These are phyloP conservation scores for Ustilago crameri DNA, from an alignment of 1,284 basidiomycete species.

Conservation along the genomic window DNA sequence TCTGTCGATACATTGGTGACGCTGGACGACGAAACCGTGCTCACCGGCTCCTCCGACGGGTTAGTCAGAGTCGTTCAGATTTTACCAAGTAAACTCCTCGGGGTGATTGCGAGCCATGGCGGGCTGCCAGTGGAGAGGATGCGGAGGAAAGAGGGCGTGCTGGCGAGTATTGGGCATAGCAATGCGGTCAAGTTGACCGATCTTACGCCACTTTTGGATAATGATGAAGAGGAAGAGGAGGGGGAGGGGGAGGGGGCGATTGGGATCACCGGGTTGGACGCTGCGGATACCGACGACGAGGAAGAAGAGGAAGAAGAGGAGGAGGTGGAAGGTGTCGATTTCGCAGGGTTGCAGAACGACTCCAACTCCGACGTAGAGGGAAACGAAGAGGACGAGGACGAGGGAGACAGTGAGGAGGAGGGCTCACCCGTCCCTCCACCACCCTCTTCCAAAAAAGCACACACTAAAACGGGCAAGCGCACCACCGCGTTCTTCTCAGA, in stretches of 20 bases:
- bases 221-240: slow-evolving; percentile 39
- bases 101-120: slow-evolving; percentile 88
- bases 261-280: slow-evolving; percentile 18
- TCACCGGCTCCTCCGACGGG: slow-evolving; percentile 93
- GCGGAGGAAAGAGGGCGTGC: slow-evolving; percentile 77
- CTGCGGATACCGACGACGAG: slow-evolving; percentile 20
- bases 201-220: slow-evolving; percentile 74
- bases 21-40: slow-evolving; percentile 76
- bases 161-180: slow-evolving; percentile 93
- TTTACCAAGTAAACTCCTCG: slow-evolving; percentile 87
- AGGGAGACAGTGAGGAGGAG: slow-evolving; percentile 9
- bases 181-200: slow-evolving; percentile 86
- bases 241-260: slow-evolving; percentile 1
- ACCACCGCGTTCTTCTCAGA: slow-evolving; percentile 36
- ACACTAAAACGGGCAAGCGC: not conserved
- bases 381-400: slow-evolving; percentile 15
- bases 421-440: not conserved
- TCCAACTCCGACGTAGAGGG: slow-evolving; percentile 10
- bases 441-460: too few relatives aligned
- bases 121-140: slow-evolving; percentile 86
- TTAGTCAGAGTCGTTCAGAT: slow-evolving; percentile 88
- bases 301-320: slow-evolving; percentile 22
- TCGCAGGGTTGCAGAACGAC: slow-evolving; percentile 12
- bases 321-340: slow-evolving; percentile 21
- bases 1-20: slow-evolving; percentile 75